phyloP scores from a whole-genome alignment of 2,329 filamentous ascomycete species.

The Sordariomycetes sp. region DNA sequence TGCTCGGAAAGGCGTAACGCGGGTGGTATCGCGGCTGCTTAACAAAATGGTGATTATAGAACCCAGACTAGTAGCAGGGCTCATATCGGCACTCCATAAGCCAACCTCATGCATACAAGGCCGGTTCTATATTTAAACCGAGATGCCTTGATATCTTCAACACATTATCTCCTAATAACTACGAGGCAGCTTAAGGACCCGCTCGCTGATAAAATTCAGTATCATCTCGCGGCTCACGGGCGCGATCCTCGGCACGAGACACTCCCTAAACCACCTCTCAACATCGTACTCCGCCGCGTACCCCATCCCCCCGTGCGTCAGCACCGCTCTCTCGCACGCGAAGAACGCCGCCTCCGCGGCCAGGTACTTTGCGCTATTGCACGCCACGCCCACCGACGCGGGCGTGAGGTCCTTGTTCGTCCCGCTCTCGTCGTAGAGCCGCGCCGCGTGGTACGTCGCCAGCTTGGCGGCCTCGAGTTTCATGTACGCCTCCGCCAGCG shows the following conservation, averaged over 20 bases:
- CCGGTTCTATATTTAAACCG: too few species aligned
- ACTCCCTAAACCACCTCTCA: conserved; percentile 55
- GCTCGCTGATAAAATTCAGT: conserved; percentile 61
- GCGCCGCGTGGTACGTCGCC: conserved; percentile 54
- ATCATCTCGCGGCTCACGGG: conserved; percentile 65
- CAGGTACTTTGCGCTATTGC: conserved; percentile 62
- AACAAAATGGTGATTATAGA: too few species aligned
- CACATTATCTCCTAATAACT: conserved; percentile 50
- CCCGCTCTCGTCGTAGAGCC: conserved; percentile 45
- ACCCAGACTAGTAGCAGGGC: too few species aligned
- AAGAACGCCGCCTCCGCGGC: conserved; percentile 54
- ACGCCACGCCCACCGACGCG: conserved; percentile 50
- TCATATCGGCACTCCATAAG: too few species aligned
- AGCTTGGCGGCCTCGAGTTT: conserved; percentile 54
- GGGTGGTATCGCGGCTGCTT: too few species aligned
- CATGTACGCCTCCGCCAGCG: conserved; percentile 56
- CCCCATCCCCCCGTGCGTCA: conserved; percentile 54
- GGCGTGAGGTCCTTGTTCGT: conserved; percentile 39
- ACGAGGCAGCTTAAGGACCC: conserved; percentile 52
- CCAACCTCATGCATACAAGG: too few species aligned
- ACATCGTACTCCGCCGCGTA: conserved; percentile 57
- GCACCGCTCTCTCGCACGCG: conserved; percentile 49
- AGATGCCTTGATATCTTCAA: too few species aligned
- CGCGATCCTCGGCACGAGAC: conserved; percentile 52
- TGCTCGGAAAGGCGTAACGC: too few species aligned